A percentile compares a stretch with the other conserved stretches of the same genome.
phyloP scores from a whole-genome alignment of 805 yeast species.

The Starmerella sp. region DNA sequence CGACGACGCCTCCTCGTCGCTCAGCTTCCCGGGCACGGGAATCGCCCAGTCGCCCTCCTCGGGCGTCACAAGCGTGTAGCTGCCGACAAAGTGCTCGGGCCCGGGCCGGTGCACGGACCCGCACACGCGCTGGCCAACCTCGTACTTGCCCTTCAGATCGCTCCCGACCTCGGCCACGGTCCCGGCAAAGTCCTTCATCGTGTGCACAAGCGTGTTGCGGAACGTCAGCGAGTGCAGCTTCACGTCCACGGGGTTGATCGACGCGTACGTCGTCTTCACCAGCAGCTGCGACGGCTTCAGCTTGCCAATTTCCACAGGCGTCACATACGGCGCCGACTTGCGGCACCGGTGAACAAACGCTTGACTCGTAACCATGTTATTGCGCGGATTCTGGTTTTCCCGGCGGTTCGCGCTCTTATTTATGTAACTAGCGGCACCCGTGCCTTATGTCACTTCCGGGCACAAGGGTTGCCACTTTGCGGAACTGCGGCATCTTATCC shows the following conservation, averaged over 20 bases:
- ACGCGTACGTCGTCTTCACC: constrained; percentile 48
- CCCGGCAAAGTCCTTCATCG: constrained; percentile 65
- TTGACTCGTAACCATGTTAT: not conserved
- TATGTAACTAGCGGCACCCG: not conserved
- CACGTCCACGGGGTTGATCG: constrained; percentile 56
- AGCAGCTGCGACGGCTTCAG: constrained; percentile 26
- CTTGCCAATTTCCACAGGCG: constrained; percentile 2
- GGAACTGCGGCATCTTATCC: too few relatives aligned
- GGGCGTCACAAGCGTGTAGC: constrained; percentile 13
- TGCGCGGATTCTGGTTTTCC: not conserved
- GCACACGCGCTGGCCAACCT: constrained; percentile 55
- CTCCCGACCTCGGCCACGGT: constrained; percentile 45
- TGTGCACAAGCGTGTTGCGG: constrained; percentile 33
- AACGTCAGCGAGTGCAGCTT: constrained; percentile 32
- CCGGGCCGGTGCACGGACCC: constrained; percentile 33
- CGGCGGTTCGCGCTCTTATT: not conserved
- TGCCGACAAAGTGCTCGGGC: constrained; percentile 22
- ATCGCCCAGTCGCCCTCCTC: constrained; percentile 30
- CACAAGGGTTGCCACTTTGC: too few relatives aligned
- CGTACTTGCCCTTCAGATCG: constrained; percentile 30
- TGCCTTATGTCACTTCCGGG: not conserved
- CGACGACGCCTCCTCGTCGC: constrained; percentile 49
- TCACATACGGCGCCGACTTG: not conserved
- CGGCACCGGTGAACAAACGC: constrained; percentile 10
- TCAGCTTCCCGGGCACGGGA: constrained; percentile 36